These are phyloP conservation scores for Phragmites australis DNA, from an alignment of 176 grass and related monocot genomes.

Conservation along the genomic window DNA sequence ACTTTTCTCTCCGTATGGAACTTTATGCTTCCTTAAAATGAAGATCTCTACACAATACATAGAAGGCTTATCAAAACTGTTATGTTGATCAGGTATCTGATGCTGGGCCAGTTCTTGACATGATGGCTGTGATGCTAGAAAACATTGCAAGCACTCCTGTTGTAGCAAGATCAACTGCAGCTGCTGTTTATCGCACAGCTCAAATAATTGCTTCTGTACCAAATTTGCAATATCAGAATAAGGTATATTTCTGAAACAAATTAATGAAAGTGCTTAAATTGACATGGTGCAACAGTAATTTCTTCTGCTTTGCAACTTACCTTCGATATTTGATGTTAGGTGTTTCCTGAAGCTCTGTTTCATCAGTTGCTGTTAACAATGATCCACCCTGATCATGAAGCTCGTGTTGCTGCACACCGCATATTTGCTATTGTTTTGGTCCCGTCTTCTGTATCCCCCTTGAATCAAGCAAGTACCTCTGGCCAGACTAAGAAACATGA, in stretches of 20 bases:
- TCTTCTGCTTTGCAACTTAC: conserved; percentile 34
- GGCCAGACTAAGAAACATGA: conserved; percentile 56
- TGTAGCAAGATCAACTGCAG: conserved; percentile 88
- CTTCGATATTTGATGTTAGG: conserved; percentile 56
- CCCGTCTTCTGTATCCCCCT: conserved; percentile 86
- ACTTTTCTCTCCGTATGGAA: conserved; percentile 29
- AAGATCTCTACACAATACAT: conserved; percentile 7
- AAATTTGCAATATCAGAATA: conserved; percentile 95
- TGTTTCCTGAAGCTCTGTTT: conserved; percentile 96
- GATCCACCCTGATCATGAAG: conserved; percentile 95
- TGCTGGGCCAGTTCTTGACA: conserved; percentile 98
- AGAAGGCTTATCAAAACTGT: conserved; percentile 31
- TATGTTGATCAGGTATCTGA: conserved; percentile 79
- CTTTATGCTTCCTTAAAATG: conserved; percentile 28
- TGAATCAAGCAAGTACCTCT: conserved; percentile 46
- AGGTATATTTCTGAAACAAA: conserved; percentile 51
- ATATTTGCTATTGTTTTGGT: conserved; percentile 99
- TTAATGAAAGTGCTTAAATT: conserved; percentile 18
- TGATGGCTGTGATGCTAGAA: conserved; percentile 98
- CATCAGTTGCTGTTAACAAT: conserved; percentile 96
- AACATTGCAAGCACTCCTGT: conserved; percentile 74
- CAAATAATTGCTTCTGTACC: conserved; percentile 97
- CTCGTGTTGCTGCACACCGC: conserved; percentile 81
- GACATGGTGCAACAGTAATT: conserved; percentile 19
- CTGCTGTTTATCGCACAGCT: conserved; percentile 90